Conservation (phyloP, 306 rosid species). For the Parietaria judaica region DNA sequence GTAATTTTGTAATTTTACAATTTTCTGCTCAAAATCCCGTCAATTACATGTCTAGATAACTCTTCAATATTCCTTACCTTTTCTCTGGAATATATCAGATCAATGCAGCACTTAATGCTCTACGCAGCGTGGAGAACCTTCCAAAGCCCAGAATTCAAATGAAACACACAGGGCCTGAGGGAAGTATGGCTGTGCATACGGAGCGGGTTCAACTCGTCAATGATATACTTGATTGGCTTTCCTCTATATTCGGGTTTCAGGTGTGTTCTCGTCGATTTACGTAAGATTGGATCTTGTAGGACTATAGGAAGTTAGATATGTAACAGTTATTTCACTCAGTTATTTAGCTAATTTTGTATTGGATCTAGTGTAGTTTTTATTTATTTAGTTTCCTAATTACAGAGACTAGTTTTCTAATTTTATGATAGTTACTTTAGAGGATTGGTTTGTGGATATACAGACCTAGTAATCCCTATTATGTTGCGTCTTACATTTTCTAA, state of each 20-base stretch:
- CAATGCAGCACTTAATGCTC: slow-evolving; percentile 64
- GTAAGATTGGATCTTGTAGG: slow-evolving; percentile 6
- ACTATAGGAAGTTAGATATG: no score
- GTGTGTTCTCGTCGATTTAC: slow-evolving; percentile 28
- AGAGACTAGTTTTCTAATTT: no score
- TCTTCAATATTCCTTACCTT: slow-evolving; percentile 5
- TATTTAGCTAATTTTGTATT: no score
- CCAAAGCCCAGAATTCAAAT: slow-evolving; percentile 56
- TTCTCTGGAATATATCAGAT: slow-evolving; percentile 39
- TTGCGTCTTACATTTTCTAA: no score
- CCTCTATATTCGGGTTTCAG: slow-evolving; percentile 86
- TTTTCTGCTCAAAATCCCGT: background rate
- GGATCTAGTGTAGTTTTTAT: no score
- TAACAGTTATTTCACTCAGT: no score
- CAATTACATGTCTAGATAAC: background rate
- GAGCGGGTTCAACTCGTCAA: slow-evolving; percentile 55
- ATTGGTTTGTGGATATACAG: no score
- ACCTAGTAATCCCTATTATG: no score
- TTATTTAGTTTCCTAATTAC: no score
- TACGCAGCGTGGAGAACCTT: slow-evolving; percentile 55
- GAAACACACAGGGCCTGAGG: slow-evolving; percentile 23
- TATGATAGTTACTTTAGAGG: no score
- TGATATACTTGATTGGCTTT: slow-evolving; percentile 90
- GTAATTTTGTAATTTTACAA: slow-evolving; percentile 24
- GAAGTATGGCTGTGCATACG: slow-evolving; percentile 27